phyloP scores from a whole-genome alignment of 352 stramenopile species.

The Blastocystis sp. region DNA sequence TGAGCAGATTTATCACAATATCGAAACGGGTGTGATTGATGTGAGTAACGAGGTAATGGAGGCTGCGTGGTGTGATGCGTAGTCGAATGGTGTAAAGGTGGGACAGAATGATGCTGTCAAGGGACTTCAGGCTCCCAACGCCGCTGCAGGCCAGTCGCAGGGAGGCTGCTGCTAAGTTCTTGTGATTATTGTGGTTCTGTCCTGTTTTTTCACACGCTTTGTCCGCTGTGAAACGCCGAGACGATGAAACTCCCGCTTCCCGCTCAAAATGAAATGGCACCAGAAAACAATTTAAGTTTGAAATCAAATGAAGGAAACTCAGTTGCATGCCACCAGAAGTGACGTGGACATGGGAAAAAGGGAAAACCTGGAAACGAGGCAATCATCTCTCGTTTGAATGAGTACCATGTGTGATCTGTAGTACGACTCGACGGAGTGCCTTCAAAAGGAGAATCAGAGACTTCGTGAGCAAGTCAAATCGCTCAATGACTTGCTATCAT shows the following conservation, averaged over 20 bases:
- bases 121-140: slow-evolving; percentile 57
- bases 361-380: too few species aligned
- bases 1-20: slow-evolving; percentile 91
- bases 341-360: too few species aligned
- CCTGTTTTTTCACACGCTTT: background rate
- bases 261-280: too few species aligned
- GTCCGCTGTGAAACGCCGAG: background rate
- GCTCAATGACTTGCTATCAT: background rate
- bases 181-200: slow-evolving; percentile 37
- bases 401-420: background rate
- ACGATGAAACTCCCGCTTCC: too few species aligned
- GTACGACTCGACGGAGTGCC: background rate
- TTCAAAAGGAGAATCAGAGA: slow-evolving; percentile 43
- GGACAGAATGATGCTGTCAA: slow-evolving; percentile 62
- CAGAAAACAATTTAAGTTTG: too few species aligned
- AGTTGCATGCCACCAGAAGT: too few species aligned
- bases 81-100: slow-evolving; percentile 65
- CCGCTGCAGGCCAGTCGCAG: slow-evolving; percentile 29
- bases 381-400: too few species aligned
- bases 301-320: too few species aligned
- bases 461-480: slow-evolving; percentile 17
- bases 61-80: background rate
- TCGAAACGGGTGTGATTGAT: slow-evolving; percentile 87
- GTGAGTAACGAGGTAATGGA: slow-evolving; percentile 83
- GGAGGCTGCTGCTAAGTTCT: slow-evolving; percentile 49